Evolutionary conservation across 2,329 filamentous ascomycete species (phyloP).

Genomic region (Fusarium luffae): DNA sequence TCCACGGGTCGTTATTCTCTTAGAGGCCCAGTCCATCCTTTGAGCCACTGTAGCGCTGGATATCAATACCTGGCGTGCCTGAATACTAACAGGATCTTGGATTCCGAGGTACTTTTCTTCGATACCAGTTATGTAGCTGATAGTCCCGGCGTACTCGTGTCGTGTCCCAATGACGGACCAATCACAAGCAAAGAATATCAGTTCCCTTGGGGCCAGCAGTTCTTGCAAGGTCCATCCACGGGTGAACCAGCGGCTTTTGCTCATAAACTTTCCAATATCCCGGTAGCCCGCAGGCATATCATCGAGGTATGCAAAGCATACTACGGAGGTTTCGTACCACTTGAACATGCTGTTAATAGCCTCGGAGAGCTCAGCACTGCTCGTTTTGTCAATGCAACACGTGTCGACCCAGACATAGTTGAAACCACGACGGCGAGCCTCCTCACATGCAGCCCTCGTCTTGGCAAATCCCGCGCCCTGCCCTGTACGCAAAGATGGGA

Average conservation of each 20-base stretch:
- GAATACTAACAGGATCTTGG: accelerated
- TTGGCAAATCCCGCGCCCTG: background rate
- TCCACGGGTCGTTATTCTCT: background rate
- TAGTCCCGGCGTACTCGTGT: background rate
- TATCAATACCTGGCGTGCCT: background rate
- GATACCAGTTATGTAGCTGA: background rate
- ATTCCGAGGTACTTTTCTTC: background rate
- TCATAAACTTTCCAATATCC: background rate
- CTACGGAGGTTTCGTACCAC: background rate
- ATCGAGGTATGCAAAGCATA: background rate
- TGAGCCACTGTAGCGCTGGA: background rate
- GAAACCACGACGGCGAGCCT: background rate
- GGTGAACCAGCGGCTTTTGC: background rate
- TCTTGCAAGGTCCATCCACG: background rate
- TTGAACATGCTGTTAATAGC: background rate
- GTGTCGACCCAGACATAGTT: background rate
- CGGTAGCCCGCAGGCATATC: background rate
- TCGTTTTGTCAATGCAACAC: background rate
- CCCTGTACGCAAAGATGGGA: background rate
- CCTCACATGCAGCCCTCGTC: background rate
- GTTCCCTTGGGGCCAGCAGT: background rate
- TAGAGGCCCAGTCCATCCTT: background rate
- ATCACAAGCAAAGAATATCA: background rate
- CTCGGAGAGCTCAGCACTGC: background rate
- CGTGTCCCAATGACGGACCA: background rate